phyloP scores from a whole-genome alignment of 495 filamentous ascomycete genomes.

The Talaromyces borbonicus region DNA sequence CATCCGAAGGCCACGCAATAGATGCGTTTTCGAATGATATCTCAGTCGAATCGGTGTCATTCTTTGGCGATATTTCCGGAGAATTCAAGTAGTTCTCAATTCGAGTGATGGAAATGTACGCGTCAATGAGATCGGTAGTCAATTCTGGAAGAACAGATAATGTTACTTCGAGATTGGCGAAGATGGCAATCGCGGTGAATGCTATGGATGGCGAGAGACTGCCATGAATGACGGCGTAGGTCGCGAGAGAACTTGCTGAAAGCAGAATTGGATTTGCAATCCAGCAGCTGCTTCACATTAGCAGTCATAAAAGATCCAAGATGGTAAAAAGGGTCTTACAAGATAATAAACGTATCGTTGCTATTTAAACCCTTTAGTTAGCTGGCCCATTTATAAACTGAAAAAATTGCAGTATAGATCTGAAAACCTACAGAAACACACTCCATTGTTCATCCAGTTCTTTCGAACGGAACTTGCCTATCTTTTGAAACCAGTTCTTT shows the following conservation, averaged over 20 bases:
- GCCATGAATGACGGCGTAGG: constrained; percentile 55
- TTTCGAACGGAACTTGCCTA: constrained; percentile 50
- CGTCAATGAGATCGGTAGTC: constrained; percentile 56
- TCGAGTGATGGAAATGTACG: constrained; percentile 61
- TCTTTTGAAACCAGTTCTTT: constrained; percentile 66
- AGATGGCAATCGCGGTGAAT: constrained; percentile 71
- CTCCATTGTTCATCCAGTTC: constrained; percentile 60
- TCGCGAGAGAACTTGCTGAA: constrained; percentile 57
- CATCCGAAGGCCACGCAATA: constrained; percentile 60
- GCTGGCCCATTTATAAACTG: too few species aligned
- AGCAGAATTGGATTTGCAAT: constrained; percentile 65
- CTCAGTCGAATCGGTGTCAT: constrained; percentile 36
- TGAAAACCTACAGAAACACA: constrained; percentile 17
- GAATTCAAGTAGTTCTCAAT: constrained; percentile 63
- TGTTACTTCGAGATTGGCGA: constrained; percentile 59
- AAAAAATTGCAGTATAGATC: constrained; percentile 41
- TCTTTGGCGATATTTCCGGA: constrained; percentile 52
- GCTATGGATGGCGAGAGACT: constrained; percentile 62
- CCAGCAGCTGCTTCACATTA: constrained; percentile 42
- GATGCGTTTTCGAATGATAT: constrained; percentile 61
- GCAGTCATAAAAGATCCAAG: not conserved
- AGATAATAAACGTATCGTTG: not conserved
- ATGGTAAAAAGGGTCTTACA: not conserved
- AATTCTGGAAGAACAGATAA: constrained; percentile 65
- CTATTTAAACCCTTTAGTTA: not conserved